phyloP scores from a whole-genome alignment of 805 yeast species.

The Lipomyces chichibuensis region DNA sequence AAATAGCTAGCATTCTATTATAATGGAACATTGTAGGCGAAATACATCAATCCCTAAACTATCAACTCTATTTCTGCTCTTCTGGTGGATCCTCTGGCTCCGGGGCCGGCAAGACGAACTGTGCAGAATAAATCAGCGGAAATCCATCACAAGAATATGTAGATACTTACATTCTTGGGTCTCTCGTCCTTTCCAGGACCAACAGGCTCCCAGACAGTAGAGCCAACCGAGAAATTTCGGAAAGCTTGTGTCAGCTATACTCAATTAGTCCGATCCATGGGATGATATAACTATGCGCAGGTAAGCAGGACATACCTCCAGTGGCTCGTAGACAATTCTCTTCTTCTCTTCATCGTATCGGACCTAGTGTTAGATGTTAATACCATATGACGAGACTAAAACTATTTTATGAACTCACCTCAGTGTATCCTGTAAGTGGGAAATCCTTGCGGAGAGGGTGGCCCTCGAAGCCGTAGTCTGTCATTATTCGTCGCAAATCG shows the following conservation, averaged over 20 bases:
- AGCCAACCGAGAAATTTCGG: conserved; percentile 86
- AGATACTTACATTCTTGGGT: conserved; percentile 54
- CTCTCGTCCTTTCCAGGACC: conserved; percentile 83
- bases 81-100: conserved; percentile 66
- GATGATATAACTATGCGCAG: background rate
- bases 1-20: background rate
- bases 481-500: conserved; percentile 84
- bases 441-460: conserved; percentile 90
- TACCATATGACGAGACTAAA: background rate
- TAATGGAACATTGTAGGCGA: background rate
- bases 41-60: conserved; percentile 1
- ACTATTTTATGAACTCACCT: conserved; percentile 40
- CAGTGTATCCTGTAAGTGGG: conserved; percentile 91
- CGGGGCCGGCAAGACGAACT: conserved; percentile 80
- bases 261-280: background rate
- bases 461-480: conserved; percentile 91
- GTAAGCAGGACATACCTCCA: conserved; percentile 50
- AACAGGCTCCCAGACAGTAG: conserved; percentile 89
- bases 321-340: conserved; percentile 85
- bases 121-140: conserved; percentile 17
- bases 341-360: conserved; percentile 89
- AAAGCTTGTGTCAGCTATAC: conserved; percentile 78
- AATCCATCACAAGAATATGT: background rate
- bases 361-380: conserved; percentile 46
- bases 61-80: conserved; percentile 43